Conservation (phyloP, 257 asterid genomes). For the Solanum medicagineum region DNA sequence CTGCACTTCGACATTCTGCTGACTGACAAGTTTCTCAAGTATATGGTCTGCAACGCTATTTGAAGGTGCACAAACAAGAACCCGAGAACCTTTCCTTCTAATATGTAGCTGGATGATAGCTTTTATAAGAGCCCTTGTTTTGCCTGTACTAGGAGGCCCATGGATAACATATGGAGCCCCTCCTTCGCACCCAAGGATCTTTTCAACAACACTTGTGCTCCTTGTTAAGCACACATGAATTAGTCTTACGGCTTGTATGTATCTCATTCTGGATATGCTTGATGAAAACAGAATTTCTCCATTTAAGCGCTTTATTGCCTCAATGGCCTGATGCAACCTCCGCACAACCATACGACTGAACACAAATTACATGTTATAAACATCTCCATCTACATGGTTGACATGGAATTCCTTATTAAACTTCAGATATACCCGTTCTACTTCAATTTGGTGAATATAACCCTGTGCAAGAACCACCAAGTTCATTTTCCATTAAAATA, state of each 20-base stretch:
- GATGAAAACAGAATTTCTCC: constrained; percentile 59
- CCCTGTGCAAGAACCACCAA: constrained; percentile 39
- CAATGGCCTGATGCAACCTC: constrained; percentile 73
- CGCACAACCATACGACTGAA: constrained; percentile 43
- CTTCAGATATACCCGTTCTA: constrained; percentile 58
- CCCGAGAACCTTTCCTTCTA: constrained; percentile 14
- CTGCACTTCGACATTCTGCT: constrained; percentile 14
- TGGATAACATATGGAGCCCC: constrained; percentile 80
- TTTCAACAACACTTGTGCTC: constrained; percentile 55
- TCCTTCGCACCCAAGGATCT: constrained; percentile 63
- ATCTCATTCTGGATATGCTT: constrained; percentile 5
- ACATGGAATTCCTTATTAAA: constrained; percentile 47
- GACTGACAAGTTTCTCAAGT: constrained; percentile 48
- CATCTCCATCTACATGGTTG: constrained; percentile 26
- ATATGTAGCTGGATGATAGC: constrained; percentile 62
- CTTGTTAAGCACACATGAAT: constrained; percentile 40
- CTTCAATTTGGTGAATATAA: constrained; percentile 66
- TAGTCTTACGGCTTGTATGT: constrained; percentile 7
- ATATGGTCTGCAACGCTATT: constrained; percentile 83
- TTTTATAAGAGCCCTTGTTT: constrained; percentile 71
- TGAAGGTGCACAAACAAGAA: constrained; percentile 94
- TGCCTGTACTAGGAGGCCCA: constrained; percentile 99
- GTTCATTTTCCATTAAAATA: neutral
- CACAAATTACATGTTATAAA: constrained; percentile 58
- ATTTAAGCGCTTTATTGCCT: constrained; percentile 46